phyloP scores from a whole-genome alignment of 2,329 filamentous ascomycete species.

The Neonectria punicea region DNA sequence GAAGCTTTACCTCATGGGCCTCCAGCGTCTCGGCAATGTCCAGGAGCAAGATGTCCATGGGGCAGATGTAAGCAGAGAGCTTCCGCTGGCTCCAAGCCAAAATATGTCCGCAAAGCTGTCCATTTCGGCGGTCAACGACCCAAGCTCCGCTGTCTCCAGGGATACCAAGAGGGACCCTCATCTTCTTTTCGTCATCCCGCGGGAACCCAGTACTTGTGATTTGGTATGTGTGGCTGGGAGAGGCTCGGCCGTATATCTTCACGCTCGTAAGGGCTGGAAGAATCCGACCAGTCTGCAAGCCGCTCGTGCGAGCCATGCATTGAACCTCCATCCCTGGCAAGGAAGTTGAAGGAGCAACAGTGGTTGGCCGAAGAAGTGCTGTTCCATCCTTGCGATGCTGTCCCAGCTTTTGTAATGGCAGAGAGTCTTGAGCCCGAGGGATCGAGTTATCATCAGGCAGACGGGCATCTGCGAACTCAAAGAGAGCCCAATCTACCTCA shows the following conservation, averaged over 20 bases:
- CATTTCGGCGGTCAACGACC: conserved; percentile 84
- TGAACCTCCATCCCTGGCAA: conserved; percentile 84
- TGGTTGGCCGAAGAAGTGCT: conserved; percentile 61
- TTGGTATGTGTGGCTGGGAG: conserved; percentile 79
- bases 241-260: conserved; percentile 85
- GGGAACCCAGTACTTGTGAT: conserved; percentile 56
- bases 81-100: conserved; percentile 87
- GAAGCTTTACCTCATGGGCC: conserved; percentile 76
- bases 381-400: conserved; percentile 40
- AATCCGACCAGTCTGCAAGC: conserved; percentile 82
- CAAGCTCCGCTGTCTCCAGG: conserved; percentile 94
- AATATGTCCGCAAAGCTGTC: conserved; percentile 87
- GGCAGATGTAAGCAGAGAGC: conserved; percentile 88
- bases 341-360: conserved; percentile 66
- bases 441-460: conserved; percentile 79
- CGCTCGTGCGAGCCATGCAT: conserved; percentile 88
- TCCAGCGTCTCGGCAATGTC: conserved; percentile 85
- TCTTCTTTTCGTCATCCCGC: conserved; percentile 30
- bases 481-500: conserved; percentile 95
- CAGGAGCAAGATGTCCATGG: conserved; percentile 89
- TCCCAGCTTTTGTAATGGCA: conserved; percentile 22
- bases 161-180: conserved; percentile 64
- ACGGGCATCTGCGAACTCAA: conserved; percentile 79
- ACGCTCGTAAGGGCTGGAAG: conserved; percentile 82
- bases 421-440: conserved; percentile 47